Evolutionary conservation across 371 early-diverging fungal genomes (phyloP).

Genomic region (Parasitella parasitica): DNA sequence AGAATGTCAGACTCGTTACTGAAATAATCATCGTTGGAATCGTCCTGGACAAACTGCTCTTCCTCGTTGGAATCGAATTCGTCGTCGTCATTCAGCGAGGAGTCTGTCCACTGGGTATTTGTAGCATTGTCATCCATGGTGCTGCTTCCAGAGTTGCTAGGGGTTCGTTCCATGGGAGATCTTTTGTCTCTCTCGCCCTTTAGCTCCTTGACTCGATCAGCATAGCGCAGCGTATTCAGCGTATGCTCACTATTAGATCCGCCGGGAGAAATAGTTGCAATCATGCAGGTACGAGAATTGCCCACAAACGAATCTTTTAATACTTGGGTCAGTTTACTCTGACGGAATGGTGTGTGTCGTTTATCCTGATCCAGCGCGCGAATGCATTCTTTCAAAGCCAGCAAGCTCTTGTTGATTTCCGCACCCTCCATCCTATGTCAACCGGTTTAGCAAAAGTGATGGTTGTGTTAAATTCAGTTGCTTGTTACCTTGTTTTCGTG

Average conservation of each 20-base stretch:
- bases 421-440: conserved; percentile 86
- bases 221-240: conserved; percentile 96
- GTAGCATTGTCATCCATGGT: not conserved
- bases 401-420: conserved; percentile 96
- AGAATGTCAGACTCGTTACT: conserved; percentile 37
- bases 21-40: conserved; percentile 22
- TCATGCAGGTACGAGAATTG: conserved; percentile 93
- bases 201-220: conserved; percentile 92
- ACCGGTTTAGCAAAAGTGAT: not conserved
- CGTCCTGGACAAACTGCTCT: conserved; percentile 24
- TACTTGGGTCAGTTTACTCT: conserved; percentile 94
- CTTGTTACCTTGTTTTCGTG: conserved; percentile 74
- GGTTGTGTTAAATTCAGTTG: too few relatives aligned
- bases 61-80: not conserved
- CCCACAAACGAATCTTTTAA: conserved; percentile 97
- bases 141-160: conserved; percentile 15
- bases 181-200: conserved; percentile 61
- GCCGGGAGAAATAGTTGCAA: conserved; percentile 94
- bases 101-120: not conserved
- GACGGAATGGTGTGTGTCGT: conserved; percentile 93
- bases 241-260: conserved; percentile 92
- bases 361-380: conserved; percentile 91
- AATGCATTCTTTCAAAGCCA: conserved; percentile 97
- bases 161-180: conserved; percentile 4
- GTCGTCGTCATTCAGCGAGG: not conserved